Percentiles rank a stretch among this genome's conserved stretches.
Conservation (phyloP, 2,329 filamentous ascomycete species). For the Coniochaeta prunicola region DNA sequence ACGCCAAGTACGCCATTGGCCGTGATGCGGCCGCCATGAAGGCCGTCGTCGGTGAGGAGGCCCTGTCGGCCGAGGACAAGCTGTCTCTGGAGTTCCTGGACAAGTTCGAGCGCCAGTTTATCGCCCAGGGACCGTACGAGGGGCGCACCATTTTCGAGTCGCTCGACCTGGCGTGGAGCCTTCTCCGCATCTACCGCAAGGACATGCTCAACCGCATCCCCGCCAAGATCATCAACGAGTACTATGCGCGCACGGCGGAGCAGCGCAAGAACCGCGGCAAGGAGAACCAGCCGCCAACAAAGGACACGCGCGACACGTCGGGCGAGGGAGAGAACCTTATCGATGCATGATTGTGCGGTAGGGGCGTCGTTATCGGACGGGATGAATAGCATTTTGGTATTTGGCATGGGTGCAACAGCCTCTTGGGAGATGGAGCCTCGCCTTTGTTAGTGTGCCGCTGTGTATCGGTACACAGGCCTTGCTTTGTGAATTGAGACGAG, state of each 20-base stretch:
- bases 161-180: conserved; percentile 90
- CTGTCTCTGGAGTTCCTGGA: conserved; percentile 97
- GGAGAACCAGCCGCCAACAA: conserved; percentile 30
- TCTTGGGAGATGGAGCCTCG: background rate
- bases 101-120: conserved; percentile 96
- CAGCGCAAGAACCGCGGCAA: conserved; percentile 58
- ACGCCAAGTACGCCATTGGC: conserved; percentile 98
- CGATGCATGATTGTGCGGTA: conserved; percentile 19
- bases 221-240: conserved; percentile 75
- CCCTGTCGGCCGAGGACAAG: conserved; percentile 92
- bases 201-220: conserved; percentile 94
- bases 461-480: background rate
- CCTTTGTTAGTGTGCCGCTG: background rate
- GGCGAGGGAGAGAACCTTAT: conserved; percentile 27
- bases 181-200: conserved; percentile 96
- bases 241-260: conserved; percentile 63
- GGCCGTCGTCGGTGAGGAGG: conserved; percentile 97
- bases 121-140: conserved; percentile 88
- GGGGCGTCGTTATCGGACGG: background rate
- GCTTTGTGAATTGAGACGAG: background rate
- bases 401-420: background rate
- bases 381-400: background rate
- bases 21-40: conserved; percentile 99
- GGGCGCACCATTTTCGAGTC: conserved; percentile 87
- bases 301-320: conserved; percentile 20